These are phyloP conservation scores for Lasiodiplodia sp. DNA, from an alignment of 2,329 filamentous ascomycete species.

Conservation along the genomic window DNA sequence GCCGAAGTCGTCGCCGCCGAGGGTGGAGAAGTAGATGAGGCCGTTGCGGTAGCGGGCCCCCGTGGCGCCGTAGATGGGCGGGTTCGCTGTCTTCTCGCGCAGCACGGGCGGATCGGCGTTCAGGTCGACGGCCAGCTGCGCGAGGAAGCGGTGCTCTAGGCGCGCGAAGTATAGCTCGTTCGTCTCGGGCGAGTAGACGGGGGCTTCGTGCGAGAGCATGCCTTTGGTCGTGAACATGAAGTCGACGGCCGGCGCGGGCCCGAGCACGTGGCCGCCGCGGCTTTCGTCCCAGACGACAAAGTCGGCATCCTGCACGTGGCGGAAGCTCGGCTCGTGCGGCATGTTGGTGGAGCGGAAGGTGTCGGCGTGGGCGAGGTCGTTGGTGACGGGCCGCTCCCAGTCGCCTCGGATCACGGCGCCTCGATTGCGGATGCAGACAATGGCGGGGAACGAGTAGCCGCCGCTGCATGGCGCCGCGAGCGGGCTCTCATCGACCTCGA, in stretches of 20 bases:
- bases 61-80: constrained; percentile 3
- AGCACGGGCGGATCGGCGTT: constrained; percentile 2
- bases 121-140: constrained; percentile 14
- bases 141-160: background rate
- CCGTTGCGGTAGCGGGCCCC: constrained; percentile 10
- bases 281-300: constrained; percentile 40
- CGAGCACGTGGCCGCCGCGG: constrained; percentile 34
- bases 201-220: constrained; percentile 29
- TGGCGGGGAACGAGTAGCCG: background rate
- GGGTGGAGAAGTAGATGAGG: constrained; percentile 7
- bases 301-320: constrained; percentile 33
- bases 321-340: constrained; percentile 34
- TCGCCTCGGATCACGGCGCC: constrained; percentile 11
- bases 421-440: constrained; percentile 3
- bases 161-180: constrained; percentile 22
- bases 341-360: constrained; percentile 5
- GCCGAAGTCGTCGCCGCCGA: background rate
- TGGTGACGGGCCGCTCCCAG: background rate
- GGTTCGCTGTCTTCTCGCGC: background rate
- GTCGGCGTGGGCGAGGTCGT: constrained; percentile 10
- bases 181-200: constrained; percentile 30
- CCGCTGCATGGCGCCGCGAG: background rate
- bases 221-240: constrained; percentile 30
- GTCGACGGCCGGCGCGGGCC: constrained; percentile 34
- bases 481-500: background rate